Base-by-base conservation (phyloP, 2,329 filamentous ascomycete species). In the Aspergillus terreus region DNA sequence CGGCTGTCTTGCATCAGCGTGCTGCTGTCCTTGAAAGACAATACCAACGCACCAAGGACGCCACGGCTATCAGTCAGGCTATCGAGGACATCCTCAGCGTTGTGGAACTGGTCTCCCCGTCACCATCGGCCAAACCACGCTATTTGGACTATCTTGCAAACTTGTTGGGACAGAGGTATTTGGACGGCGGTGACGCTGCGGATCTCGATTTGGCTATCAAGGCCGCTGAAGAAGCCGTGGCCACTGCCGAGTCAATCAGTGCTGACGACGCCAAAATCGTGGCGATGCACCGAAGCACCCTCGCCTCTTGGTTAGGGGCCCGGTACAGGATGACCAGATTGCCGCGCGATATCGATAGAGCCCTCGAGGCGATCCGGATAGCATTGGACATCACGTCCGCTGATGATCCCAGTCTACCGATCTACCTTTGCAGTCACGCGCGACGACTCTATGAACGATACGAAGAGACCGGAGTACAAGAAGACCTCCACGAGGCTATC, bases 371-470 rank as follows among this genome's bases (percentile, higher is more conserved):
- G 11, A 46, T 46, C 32, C 44, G 44, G n/a, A 23, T 46, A 6
- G 44, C 32, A 11, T 38, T 46, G 32, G 32, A 46, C 19, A 25
- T 46, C 30, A 46, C 44, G 9, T 7, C 44, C 12, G 30, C 15
- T 17, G 44, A 38, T 21, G 44, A 46, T 46, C 32, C 43, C 17
- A 46, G 44, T 14, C 11, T 19, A 3, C 32, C 44, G 32, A 46
- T 46, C 44, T 46, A 46, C 21, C 44, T 46, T n/a, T 46, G 44
- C 14, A 46, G 17, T 25, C 32, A 38, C 12, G 44, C 44, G 10
- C 44, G 44, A 15, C 44, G 44, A 4, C 30, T 46, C 30, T 46
- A 46, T 30, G 44, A 46, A 38, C 44, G 44, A 33, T 38, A 46
- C 32, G 44, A 46, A 14, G 7, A 38, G 32, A 38, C 44, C 4